phyloP scores from a whole-genome alignment of 768 basidiomycete species.

The Austroboletus festivus region DNA sequence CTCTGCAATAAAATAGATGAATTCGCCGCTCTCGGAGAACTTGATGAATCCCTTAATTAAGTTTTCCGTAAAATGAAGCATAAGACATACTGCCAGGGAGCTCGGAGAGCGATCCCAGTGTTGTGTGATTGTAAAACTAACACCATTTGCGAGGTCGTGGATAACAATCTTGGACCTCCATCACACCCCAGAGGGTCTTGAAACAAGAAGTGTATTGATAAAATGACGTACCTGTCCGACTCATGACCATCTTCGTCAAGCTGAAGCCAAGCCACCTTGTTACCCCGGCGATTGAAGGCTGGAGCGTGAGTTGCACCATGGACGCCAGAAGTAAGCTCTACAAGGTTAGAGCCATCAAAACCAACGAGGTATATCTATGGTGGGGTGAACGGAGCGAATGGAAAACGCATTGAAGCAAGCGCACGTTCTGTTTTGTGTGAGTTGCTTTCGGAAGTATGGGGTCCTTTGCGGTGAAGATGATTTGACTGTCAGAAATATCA shows the following conservation, averaged over 20 bases:
- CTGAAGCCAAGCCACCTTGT: slow-evolving; percentile 84
- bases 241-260: slow-evolving; percentile 88
- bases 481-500: slow-evolving; percentile 61
- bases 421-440: slow-evolving; percentile 88
- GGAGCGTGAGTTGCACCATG: slow-evolving; percentile 84
- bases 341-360: slow-evolving; percentile 50
- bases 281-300: slow-evolving; percentile 61
- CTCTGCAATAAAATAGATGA: slow-evolving; percentile 72
- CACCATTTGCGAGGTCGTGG: slow-evolving; percentile 66
- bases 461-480: slow-evolving; percentile 87
- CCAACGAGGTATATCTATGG: slow-evolving; percentile 67
- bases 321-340: slow-evolving; percentile 74
- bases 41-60: slow-evolving; percentile 22
- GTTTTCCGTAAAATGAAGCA: neutral
- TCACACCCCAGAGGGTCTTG: neutral
- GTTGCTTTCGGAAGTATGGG: slow-evolving; percentile 69
- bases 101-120: slow-evolving; percentile 80
- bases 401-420: neutral
- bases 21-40: slow-evolving; percentile 72
- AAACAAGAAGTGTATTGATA: neutral
- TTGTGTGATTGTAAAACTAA: slow-evolving; percentile 72
- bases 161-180: slow-evolving; percentile 72
- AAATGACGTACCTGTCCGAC: slow-evolving; percentile 59
- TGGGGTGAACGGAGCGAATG: neutral
- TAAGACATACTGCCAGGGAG: slow-evolving; percentile 12